Evolutionary conservation across 2,329 filamentous ascomycete genomes (phyloP).

Genomic region (Diaporthe vaccinii): DNA sequence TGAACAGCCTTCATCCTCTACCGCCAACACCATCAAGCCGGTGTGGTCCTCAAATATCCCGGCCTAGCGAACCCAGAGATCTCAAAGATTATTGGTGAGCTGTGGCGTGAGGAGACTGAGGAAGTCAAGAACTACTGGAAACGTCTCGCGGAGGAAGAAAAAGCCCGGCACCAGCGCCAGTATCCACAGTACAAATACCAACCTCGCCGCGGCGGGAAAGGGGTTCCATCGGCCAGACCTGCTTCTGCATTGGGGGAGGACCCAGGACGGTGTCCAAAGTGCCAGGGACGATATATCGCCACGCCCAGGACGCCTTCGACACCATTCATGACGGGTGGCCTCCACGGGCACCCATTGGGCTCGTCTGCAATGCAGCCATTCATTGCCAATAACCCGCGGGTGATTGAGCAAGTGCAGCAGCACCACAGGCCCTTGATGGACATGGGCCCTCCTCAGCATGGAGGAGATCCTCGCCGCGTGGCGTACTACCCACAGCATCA

Average conservation of each 20-base stretch:
- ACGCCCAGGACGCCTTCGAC: constrained; percentile 72
- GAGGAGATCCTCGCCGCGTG: constrained; percentile 48
- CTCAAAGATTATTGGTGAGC: constrained; percentile 94
- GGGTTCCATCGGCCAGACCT: constrained; percentile 45
- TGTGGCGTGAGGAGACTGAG: constrained; percentile 85
- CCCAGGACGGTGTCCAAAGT: constrained; percentile 75
- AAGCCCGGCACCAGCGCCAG: constrained; percentile 86
- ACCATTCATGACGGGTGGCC: constrained; percentile 51
- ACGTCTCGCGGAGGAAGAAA: constrained; percentile 91
- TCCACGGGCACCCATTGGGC: constrained; percentile 18
- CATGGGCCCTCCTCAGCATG: constrained; percentile 38
- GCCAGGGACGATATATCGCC: constrained; percentile 76
- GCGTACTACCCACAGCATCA: constrained; percentile 36
- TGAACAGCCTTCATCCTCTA: constrained; percentile 93
- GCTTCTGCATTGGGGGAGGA: constrained; percentile 59
- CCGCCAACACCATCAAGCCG: constrained; percentile 90
- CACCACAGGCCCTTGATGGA: constrained; percentile 47
- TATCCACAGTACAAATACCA: constrained; percentile 97
- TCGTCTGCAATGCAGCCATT: constrained; percentile 43
- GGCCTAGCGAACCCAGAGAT: constrained; percentile 95
- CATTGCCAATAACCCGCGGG: constrained; percentile 45
- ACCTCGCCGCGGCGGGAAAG: constrained; percentile 75
- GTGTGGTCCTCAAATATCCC: constrained; percentile 86
- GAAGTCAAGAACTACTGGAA: constrained; percentile 90
- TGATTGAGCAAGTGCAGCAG: constrained; percentile 48